Percentiles rank a stretch among this genome's conserved stretches.
Conservation (phyloP, 768 basidiomycete species). For the Coprinopsis marcescibilis region DNA sequence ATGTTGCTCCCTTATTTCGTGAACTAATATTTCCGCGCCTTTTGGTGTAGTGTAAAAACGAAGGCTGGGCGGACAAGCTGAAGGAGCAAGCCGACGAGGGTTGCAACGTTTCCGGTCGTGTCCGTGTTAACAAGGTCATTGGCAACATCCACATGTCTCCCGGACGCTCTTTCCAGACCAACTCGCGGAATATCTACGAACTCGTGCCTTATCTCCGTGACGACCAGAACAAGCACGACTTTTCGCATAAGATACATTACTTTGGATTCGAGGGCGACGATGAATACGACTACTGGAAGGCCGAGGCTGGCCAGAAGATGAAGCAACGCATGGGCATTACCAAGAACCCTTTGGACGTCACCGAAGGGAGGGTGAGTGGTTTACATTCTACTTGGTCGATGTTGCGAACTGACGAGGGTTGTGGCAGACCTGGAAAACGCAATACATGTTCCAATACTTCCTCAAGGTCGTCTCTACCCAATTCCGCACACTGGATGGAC, state of each 20-base stretch:
- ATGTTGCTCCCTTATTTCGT: neutral
- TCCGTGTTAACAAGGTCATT: constrained; percentile 95
- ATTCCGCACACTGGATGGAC: constrained; percentile 78
- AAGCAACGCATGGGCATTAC: constrained; percentile 68
- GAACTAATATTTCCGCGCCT: neutral
- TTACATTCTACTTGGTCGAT: neutral
- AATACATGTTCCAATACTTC: constrained; percentile 99
- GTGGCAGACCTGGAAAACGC: constrained; percentile 60
- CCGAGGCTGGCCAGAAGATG: constrained; percentile 54
- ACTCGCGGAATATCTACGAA: constrained; percentile 73
- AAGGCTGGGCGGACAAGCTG: constrained; percentile 94
- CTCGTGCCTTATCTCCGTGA: constrained; percentile 93
- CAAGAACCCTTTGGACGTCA: constrained; percentile 71
- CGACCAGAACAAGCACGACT: constrained; percentile 86
- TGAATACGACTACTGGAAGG: constrained; percentile 69
- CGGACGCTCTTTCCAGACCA: constrained; percentile 90
- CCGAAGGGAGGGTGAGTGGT: constrained; percentile 46
- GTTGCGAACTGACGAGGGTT: neutral
- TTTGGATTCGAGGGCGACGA: constrained; percentile 82
- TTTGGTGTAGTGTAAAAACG: constrained; percentile 85
- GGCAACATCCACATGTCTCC: constrained; percentile 95
- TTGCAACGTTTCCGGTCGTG: constrained; percentile 86
- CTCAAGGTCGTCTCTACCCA: constrained; percentile 97
- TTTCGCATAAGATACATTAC: constrained; percentile 80
- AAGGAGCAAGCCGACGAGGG: constrained; percentile 91